A percentile compares a stretch with the other conserved stretches of the same genome.
These are phyloP conservation scores for Tilletia indica DNA, from an alignment of 1,284 basidiomycete genomes.

Conservation along the genomic window DNA sequence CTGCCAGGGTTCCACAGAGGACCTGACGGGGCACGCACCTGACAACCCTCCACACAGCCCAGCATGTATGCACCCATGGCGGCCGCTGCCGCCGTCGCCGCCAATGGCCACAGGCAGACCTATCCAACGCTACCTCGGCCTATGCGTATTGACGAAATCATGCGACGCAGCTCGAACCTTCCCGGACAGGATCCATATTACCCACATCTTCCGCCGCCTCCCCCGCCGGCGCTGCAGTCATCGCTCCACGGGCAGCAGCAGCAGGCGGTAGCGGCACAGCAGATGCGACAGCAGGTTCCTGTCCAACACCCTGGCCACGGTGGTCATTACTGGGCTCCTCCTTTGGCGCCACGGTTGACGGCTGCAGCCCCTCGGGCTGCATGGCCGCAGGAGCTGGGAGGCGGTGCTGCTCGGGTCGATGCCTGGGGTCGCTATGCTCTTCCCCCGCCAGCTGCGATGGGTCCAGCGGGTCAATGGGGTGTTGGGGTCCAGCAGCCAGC, in stretches of 20 bases:
- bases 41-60: background rate
- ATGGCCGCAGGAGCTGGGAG: background rate
- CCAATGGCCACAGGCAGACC: background rate
- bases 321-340: background rate
- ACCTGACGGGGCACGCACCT: background rate
- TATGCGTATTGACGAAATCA: background rate
- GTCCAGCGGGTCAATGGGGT: background rate
- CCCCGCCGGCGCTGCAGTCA: background rate
- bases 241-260: background rate
- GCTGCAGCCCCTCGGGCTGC: slow-evolving; percentile 14
- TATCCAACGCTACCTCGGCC: slow-evolving; percentile 4
- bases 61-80: slow-evolving; percentile 5
- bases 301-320: background rate
- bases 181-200: slow-evolving; percentile 1
- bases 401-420: background rate
- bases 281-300: background rate
- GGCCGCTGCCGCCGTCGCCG: slow-evolving; percentile 14
- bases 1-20: background rate
- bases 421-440: slow-evolving; percentile 6
- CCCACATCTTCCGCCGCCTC: background rate
- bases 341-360: slow-evolving; percentile 5
- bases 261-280: background rate
- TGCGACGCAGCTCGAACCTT: background rate
- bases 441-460: background rate
- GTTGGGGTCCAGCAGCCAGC: background rate